Evolutionary conservation across 2,329 filamentous ascomycete genomes (phyloP).

Genomic region (Cadophora gregata): DNA sequence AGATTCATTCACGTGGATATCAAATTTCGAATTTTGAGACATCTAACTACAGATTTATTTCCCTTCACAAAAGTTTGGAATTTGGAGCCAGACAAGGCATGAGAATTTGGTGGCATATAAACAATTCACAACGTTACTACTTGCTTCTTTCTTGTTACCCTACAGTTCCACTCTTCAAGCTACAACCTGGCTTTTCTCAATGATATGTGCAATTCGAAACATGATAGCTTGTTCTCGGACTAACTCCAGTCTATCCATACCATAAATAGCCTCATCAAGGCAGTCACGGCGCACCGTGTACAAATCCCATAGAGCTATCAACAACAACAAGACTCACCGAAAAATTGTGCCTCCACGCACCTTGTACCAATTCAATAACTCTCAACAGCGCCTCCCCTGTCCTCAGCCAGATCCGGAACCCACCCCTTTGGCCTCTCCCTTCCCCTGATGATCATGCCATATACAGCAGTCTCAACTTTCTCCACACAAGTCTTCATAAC

Average conservation of each 20-base stretch:
- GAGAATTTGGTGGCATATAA: neutral
- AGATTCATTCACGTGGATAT: neutral
- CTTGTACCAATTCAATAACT: constrained; percentile 37
- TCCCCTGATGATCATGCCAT: constrained; percentile 85
- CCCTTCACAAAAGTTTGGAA: neutral
- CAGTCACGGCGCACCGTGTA: neutral
- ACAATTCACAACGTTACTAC: neutral
- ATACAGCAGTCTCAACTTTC: constrained; percentile 92
- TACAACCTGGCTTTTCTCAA: neutral
- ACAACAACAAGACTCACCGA: constrained; percentile 7
- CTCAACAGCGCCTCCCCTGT: constrained; percentile 38
- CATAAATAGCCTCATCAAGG: neutral
- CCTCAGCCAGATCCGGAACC: constrained; percentile 73
- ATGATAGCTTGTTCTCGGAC: neutral
- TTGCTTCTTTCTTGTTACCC: neutral
- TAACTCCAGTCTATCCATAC: neutral
- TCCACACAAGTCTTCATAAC: constrained; percentile 88
- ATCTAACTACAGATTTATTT: neutral
- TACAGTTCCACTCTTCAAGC: neutral
- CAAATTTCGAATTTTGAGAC: constrained; percentile 2
- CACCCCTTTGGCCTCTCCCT: constrained; percentile 90
- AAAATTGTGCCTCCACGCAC: neutral
- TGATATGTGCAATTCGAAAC: too few relatives aligned
- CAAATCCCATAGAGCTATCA: neutral
- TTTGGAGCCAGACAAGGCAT: neutral